phyloP scores from a whole-genome alignment of 495 filamentous ascomycete genomes.

The Hypoxylon subgilvum region DNA sequence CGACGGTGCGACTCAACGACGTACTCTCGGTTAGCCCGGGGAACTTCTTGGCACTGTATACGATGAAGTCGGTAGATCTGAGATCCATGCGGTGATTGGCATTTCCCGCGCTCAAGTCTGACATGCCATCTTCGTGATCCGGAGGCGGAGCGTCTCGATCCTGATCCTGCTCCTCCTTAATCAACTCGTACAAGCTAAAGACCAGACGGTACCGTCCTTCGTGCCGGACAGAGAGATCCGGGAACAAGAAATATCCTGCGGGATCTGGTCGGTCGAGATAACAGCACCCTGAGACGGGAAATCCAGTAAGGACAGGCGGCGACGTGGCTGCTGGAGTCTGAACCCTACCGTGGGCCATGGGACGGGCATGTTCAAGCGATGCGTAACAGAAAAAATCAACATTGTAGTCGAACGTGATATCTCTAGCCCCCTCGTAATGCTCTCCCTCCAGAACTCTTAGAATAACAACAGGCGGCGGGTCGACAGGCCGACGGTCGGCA shows the following conservation, averaged over 20 bases:
- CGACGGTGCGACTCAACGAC: slow-evolving; percentile 82
- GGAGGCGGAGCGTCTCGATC: slow-evolving; percentile 46
- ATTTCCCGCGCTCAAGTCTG: slow-evolving; percentile 51
- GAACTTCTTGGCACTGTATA: slow-evolving; percentile 99
- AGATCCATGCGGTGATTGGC: slow-evolving; percentile 77
- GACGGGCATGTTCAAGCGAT: slow-evolving; percentile 84
- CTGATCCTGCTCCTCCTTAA: slow-evolving; percentile 69
- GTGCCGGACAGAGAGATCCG: slow-evolving; percentile 94
- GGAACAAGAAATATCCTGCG: slow-evolving; percentile 97
- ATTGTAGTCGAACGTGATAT: slow-evolving; percentile 91
- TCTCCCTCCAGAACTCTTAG: slow-evolving; percentile 84
- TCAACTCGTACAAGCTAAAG: slow-evolving; percentile 93
- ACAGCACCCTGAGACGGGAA: slow-evolving; percentile 94
- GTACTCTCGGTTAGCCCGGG: slow-evolving; percentile 93
- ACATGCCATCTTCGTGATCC: slow-evolving; percentile 43
- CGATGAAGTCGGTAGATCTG: slow-evolving; percentile 83
- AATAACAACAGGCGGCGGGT: slow-evolving; percentile 96
- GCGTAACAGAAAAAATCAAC: slow-evolving; percentile 98
- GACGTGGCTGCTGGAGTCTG: slow-evolving; percentile 66
- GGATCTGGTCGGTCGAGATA: slow-evolving; percentile 90
- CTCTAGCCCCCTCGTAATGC: slow-evolving; percentile 59
- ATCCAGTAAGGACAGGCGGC: slow-evolving; percentile 88
- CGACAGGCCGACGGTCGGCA: slow-evolving; percentile 93
- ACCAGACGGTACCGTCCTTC: slow-evolving; percentile 88
- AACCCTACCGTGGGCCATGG: slow-evolving; percentile 81